Evolutionary conservation across 306 rosid species (phyloP).

Genomic region (Castanea sativa): DNA sequence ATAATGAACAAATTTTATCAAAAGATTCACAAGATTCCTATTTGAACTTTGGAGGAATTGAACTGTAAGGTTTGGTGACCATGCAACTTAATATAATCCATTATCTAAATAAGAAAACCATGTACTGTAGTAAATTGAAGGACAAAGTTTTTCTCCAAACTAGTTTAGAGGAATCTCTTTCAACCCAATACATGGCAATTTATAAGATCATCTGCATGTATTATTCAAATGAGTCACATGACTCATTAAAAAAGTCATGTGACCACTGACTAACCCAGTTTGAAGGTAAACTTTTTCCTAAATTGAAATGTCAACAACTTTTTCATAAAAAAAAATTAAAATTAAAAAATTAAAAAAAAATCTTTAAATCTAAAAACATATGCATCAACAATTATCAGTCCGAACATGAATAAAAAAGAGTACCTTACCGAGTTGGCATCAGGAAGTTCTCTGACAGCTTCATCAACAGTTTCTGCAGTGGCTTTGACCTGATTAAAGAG

Average conservation of each 20-base stretch:
- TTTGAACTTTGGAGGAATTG: background rate
- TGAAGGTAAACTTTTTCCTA: too few relatives aligned
- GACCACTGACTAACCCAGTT: too few relatives aligned
- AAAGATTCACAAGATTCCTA: background rate
- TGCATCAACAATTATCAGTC: slow-evolving; percentile 13
- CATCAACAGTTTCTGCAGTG: slow-evolving; percentile 82
- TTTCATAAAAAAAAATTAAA: background rate
- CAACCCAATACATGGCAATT: too few relatives aligned
- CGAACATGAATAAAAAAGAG: slow-evolving; percentile 37
- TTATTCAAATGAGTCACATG: too few relatives aligned
- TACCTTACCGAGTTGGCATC: slow-evolving; percentile 98
- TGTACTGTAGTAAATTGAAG: background rate
- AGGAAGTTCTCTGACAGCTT: slow-evolving; percentile 97
- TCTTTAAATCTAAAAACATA: slow-evolving; percentile 7
- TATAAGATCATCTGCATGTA: too few relatives aligned
- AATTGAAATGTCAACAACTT: too few relatives aligned
- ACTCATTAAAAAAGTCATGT: too few relatives aligned
- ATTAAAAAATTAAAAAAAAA: background rate
- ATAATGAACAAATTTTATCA: background rate
- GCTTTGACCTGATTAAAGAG: slow-evolving; percentile 67
- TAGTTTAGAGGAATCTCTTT: too few relatives aligned
- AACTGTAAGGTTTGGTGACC: background rate
- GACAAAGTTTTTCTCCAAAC: too few relatives aligned
- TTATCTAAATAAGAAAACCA: background rate
- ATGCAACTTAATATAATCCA: background rate